phyloP scores from a whole-genome alignment of 169 alveolate species.

The Cryptosporidium tyzzeri region DNA sequence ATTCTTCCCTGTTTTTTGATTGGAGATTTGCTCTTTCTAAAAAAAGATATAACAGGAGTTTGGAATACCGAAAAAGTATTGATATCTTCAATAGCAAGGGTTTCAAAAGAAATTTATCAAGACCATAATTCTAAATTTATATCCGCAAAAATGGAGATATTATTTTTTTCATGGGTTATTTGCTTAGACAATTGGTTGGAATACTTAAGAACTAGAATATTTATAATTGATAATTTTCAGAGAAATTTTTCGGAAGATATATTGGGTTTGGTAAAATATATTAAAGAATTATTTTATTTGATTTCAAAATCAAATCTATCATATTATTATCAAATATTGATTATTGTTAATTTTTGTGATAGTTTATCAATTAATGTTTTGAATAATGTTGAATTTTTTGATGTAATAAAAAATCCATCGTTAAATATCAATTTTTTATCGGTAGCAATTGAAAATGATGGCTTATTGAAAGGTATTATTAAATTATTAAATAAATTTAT shows the following conservation, averaged over 20 bases:
- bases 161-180: constrained; percentile 24
- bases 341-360: constrained; percentile 10
- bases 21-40: constrained; percentile 36
- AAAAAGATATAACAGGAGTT: not conserved
- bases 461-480: not conserved
- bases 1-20: constrained; percentile 51
- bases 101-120: constrained; percentile 14
- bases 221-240: constrained; percentile 7
- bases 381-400: not conserved
- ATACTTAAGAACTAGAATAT: constrained; percentile 24
- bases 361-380: not conserved
- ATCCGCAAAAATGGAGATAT: not conserved
- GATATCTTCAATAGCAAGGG: constrained; percentile 44
- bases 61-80: constrained; percentile 73
- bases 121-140: not conserved
- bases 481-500: not conserved
- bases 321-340: not conserved
- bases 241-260: constrained; percentile 1
- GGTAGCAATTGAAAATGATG: not conserved
- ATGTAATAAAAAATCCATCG: not conserved
- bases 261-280: constrained; percentile 1
- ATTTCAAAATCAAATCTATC: constrained; percentile 19
- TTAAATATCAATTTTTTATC: not conserved
- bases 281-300: constrained; percentile 26
- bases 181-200: constrained; percentile 31